phyloP scores from a whole-genome alignment of 345 rosid genomes.

The Luvunga scandens region DNA sequence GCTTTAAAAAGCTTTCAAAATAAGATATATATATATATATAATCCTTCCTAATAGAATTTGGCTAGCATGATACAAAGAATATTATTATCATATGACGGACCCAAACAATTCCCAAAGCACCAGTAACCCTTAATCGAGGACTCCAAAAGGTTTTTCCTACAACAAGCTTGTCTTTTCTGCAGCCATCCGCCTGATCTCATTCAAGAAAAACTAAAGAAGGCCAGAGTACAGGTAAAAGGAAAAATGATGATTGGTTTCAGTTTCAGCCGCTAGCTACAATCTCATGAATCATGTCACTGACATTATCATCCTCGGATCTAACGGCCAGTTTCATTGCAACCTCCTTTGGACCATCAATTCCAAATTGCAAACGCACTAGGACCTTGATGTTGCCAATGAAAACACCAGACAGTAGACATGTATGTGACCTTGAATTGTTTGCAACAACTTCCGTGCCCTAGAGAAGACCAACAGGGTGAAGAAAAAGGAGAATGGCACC shows the following conservation, averaged over 20 bases:
- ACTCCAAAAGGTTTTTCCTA: slow-evolving; percentile 5
- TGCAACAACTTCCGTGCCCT: slow-evolving; percentile 87
- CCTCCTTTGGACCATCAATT: slow-evolving; percentile 72
- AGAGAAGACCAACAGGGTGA: slow-evolving; percentile 10
- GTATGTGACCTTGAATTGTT: slow-evolving; percentile 95
- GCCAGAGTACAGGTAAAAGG: neutral
- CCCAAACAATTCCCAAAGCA: neutral
- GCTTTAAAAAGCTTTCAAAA: neutral
- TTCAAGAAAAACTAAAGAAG: neutral
- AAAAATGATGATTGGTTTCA: neutral
- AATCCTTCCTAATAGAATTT: slow-evolving; percentile 11
- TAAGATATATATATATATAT: too few relatives aligned
- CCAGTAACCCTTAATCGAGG: slow-evolving; percentile 3
- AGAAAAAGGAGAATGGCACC: neutral
- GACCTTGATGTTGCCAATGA: slow-evolving; percentile 80
- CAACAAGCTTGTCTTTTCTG: slow-evolving; percentile 14
- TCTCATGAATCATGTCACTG: slow-evolving; percentile 84
- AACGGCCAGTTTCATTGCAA: slow-evolving; percentile 86
- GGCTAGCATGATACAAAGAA: slow-evolving; percentile 28
- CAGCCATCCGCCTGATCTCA: slow-evolving; percentile 17
- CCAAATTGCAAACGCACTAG: slow-evolving; percentile 86
- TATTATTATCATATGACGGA: slow-evolving; percentile 17
- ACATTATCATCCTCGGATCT: slow-evolving; percentile 78
- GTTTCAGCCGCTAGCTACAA: slow-evolving; percentile 74
- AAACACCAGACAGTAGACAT: slow-evolving; percentile 81